phyloP scores from a whole-genome alignment of 768 basidiomycete species.

The Trametes cubensis region DNA sequence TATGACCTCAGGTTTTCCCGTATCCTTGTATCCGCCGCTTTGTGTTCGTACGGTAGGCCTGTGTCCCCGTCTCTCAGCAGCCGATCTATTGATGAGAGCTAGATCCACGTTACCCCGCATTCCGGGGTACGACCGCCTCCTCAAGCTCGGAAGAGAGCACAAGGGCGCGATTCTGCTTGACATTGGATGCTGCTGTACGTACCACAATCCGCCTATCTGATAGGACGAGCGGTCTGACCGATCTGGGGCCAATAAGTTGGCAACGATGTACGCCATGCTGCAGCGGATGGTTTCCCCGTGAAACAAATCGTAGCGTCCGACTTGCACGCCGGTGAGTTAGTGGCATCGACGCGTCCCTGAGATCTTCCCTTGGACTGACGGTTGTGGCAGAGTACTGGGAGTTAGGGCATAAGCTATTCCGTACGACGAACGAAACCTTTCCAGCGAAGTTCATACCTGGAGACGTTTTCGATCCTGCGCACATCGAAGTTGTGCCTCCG shows the following conservation, averaged over 20 bases:
- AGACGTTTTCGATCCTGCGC: slow-evolving; percentile 49
- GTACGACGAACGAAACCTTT: slow-evolving; percentile 50
- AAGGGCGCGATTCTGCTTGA: slow-evolving; percentile 42
- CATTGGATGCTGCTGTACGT: slow-evolving; percentile 46
- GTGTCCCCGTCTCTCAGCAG: neutral
- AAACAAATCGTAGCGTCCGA: slow-evolving; percentile 41
- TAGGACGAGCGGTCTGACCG: too few relatives aligned
- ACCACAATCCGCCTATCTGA: neutral
- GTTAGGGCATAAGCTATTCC: slow-evolving; percentile 61
- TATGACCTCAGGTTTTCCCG: slow-evolving; percentile 21
- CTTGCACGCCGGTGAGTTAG: slow-evolving; percentile 34
- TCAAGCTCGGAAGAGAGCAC: slow-evolving; percentile 40
- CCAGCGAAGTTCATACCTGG: slow-evolving; percentile 57
- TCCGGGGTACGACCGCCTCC: slow-evolving; percentile 27
- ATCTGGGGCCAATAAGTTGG: slow-evolving; percentile 34
- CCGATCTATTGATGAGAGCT: neutral
- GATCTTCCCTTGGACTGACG: too few relatives aligned
- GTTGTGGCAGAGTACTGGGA: slow-evolving; percentile 54
- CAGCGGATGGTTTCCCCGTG: slow-evolving; percentile 44
- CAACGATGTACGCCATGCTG: slow-evolving; percentile 41
- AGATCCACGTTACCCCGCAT: slow-evolving; percentile 26
- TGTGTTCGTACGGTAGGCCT: slow-evolving; percentile 13
- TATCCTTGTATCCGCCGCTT: slow-evolving; percentile 32
- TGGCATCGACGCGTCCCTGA: too few relatives aligned
- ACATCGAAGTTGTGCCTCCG: slow-evolving; percentile 39